phyloP scores from a whole-genome alignment of 768 basidiomycete genomes.

The Mycena albidolilacea region DNA sequence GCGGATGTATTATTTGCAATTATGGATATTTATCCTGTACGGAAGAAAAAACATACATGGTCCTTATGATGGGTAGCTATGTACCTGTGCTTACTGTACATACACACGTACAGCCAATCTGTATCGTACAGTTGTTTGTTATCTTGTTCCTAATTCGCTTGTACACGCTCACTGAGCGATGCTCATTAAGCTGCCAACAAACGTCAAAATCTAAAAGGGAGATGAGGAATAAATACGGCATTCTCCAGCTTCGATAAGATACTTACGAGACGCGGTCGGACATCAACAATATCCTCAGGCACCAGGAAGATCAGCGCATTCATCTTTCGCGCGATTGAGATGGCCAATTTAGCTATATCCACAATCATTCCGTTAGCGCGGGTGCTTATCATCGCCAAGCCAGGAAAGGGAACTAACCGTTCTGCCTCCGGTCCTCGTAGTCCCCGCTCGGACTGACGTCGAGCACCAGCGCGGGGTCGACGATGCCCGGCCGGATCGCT shows the following conservation, averaged over 20 bases:
- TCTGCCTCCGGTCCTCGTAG: conserved; percentile 93
- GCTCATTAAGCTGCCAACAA: conserved; percentile 94
- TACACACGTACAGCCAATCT: conserved; percentile 11
- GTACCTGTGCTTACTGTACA: conserved; percentile 8
- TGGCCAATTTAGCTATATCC: conserved; percentile 92
- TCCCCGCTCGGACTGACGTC: conserved; percentile 70
- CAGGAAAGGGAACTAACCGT: conserved; percentile 72
- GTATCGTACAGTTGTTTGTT: conserved; percentile 28
- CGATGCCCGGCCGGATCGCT: conserved; percentile 92
- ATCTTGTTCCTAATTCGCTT: background rate
- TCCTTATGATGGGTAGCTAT: background rate
- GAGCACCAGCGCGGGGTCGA: conserved; percentile 88
- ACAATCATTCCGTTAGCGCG: background rate
- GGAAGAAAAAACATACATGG: conserved; percentile 4
- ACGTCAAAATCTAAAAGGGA: conserved; percentile 86
- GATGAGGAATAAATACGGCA: background rate
- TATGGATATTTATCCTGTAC: background rate
- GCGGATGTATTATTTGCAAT: background rate
- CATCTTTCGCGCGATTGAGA: conserved; percentile 99
- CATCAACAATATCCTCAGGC: conserved; percentile 96
- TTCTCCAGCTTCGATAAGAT: background rate
- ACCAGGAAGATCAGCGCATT: conserved; percentile 96
- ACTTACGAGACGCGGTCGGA: conserved; percentile 90
- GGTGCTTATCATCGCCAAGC: background rate
- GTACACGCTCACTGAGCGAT: conserved; percentile 58